These are phyloP conservation scores for Syncephalastrum racemosum DNA, from an alignment of 371 early-diverging fungal species.

Conservation along the genomic window DNA sequence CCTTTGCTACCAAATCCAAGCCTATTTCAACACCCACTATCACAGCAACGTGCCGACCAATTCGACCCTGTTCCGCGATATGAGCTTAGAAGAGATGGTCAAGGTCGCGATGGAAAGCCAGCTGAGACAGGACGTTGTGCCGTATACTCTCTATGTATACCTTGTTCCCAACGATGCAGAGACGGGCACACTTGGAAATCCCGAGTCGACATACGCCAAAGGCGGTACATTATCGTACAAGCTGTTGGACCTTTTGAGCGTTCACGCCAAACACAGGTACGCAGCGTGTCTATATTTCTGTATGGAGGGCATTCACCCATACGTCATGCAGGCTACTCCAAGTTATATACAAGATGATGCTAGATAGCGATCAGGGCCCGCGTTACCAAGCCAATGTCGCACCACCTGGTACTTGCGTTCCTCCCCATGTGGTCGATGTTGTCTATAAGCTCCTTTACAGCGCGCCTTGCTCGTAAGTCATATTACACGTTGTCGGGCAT, in stretches of 20 bases:
- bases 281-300: neutral
- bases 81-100: constrained; percentile 63
- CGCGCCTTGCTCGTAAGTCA: constrained; percentile 74
- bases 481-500: no score
- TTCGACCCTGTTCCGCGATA: constrained; percentile 54
- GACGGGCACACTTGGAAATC: constrained; percentile 51
- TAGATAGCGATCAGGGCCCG: constrained; percentile 68
- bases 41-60: constrained; percentile 58
- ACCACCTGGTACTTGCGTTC: constrained; percentile 57
- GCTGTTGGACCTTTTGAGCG: constrained; percentile 68
- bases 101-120: constrained; percentile 75
- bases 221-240: constrained; percentile 71
- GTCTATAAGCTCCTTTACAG: constrained; percentile 76
- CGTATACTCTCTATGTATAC: constrained; percentile 76
- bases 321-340: constrained; percentile 52
- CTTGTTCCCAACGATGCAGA: constrained; percentile 65
- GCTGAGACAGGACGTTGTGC: constrained; percentile 66
- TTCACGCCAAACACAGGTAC: constrained; percentile 69
- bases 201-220: constrained; percentile 63
- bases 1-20: constrained; percentile 54
- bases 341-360: constrained; percentile 81
- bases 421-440: constrained; percentile 76
- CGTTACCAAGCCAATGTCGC: constrained; percentile 55
- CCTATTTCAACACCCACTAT: constrained; percentile 53
- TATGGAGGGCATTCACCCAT: no score